Evolutionary conservation across 208 protist genomes (phyloP).

Genomic region (Acanthamoeba sp.): DNA sequence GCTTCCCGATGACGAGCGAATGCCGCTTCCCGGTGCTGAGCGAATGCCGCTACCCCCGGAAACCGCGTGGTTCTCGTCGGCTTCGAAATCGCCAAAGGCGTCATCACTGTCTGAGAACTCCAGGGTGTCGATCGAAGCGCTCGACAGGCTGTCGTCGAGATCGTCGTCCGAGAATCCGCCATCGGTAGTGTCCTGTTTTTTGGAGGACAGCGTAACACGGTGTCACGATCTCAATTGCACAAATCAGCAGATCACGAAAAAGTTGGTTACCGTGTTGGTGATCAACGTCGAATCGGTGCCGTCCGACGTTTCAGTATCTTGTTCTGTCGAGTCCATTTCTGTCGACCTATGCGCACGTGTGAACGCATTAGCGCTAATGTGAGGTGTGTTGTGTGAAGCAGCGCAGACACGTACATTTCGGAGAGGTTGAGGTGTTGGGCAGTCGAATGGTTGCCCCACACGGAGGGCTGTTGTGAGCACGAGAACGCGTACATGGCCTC

Average conservation of each 20-base stretch:
- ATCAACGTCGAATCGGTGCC: constrained; percentile 15
- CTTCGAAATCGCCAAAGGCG: background rate
- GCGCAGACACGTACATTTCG: background rate
- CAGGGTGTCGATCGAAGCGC: background rate
- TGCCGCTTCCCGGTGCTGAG: background rate
- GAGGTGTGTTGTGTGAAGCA: background rate
- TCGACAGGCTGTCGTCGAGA: background rate
- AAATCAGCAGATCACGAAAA: no score
- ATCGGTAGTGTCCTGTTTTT: background rate
- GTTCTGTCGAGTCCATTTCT: background rate
- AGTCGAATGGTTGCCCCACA: background rate
- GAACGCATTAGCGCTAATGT: background rate
- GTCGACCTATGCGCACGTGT: background rate
- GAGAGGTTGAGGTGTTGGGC: background rate
- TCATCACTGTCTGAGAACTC: background rate
- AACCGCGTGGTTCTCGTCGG: background rate
- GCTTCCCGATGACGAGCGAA: background rate
- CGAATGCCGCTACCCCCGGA: background rate
- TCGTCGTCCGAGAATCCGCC: background rate
- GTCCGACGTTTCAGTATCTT: constrained; percentile 4
- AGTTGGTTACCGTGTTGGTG: background rate
- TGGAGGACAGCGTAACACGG: background rate
- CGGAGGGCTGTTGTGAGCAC: constrained; percentile 32
- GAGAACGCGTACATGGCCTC: constrained; percentile 27
- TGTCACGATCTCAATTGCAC: background rate